These are phyloP conservation scores for Scutellaria baicalensis DNA, from an alignment of 257 asterid genomes.

Conservation along the genomic window DNA sequence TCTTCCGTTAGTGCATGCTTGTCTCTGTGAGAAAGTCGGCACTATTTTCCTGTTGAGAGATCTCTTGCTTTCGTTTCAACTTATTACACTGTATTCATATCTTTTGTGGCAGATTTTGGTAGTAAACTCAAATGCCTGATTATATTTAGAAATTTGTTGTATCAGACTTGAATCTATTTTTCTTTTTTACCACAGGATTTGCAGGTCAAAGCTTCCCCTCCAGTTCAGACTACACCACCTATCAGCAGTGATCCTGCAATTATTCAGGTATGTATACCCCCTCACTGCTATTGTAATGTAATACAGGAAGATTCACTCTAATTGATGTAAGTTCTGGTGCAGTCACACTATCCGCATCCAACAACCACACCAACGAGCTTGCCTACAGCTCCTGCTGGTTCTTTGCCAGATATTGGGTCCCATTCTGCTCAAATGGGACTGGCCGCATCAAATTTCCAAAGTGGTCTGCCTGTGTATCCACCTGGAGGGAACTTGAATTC, in stretches of 20 bases:
- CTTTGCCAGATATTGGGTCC: conserved; percentile 46
- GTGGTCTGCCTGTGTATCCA: conserved; percentile 68
- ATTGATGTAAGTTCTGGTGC: conserved; percentile 24
- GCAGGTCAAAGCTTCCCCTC: conserved; percentile 92
- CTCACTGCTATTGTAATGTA: background rate
- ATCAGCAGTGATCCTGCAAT: conserved; percentile 91
- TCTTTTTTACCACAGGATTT: conserved; percentile 58
- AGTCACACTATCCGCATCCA: conserved; percentile 86
- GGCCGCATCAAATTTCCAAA: conserved; percentile 55
- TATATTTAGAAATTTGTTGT: no score
- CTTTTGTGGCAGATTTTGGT: background rate
- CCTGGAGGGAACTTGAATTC: conserved; percentile 84
- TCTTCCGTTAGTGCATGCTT: background rate
- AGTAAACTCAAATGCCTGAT: no score
- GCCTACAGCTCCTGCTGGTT: conserved; percentile 55
- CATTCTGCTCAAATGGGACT: conserved; percentile 62
- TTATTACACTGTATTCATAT: background rate
- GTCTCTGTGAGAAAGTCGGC: background rate
- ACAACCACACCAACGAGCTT: conserved; percentile 49
- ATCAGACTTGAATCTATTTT: background rate
- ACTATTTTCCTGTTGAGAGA: background rate
- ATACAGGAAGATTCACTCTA: conserved; percentile 3
- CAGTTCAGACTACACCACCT: conserved; percentile 47
- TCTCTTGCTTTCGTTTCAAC: background rate
- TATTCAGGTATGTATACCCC: conserved; percentile 62